Percentiles rank a stretch among this genome's conserved stretches.
Evolutionary conservation across 352 stramenopile genomes (phyloP).

Genomic region (Globisporangium emineosum): DNA sequence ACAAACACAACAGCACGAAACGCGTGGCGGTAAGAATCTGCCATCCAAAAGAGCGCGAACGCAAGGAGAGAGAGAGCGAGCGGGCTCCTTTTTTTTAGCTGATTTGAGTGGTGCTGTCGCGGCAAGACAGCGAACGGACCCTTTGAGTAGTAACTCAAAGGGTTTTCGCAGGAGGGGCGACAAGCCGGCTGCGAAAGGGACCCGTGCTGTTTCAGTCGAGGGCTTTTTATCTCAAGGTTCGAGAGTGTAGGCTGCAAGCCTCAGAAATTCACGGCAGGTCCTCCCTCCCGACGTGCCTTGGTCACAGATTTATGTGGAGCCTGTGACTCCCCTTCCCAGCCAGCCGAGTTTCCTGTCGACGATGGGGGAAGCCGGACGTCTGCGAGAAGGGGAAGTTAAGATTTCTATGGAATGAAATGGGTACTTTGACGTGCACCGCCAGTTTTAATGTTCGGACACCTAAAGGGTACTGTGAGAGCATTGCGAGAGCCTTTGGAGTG

Average conservation of each 20-base stretch:
- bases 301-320: not conserved
- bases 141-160: not conserved
- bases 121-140: not conserved
- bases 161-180: constrained; percentile 1
- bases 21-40: not conserved
- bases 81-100: not conserved
- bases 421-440: not conserved
- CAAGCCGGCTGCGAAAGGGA: not conserved
- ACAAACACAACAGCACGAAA: not conserved
- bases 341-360: not conserved
- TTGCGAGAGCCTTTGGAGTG: too few species aligned
- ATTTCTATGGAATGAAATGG: constrained; percentile 1
- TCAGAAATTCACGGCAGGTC: not conserved
- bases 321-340: not conserved
- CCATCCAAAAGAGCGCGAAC: not conserved
- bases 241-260: not conserved
- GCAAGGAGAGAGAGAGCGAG: not conserved
- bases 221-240: not conserved
- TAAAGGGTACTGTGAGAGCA: too few species aligned
- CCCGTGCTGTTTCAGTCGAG: not conserved
- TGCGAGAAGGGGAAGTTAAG: not conserved
- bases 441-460: constrained; percentile 2
- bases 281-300: not conserved
- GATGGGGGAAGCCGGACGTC: not conserved
- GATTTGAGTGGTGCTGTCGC: not conserved